Conservation (phyloP, 148 eudicot genomes). For the Vaccinium macrocarpon region DNA sequence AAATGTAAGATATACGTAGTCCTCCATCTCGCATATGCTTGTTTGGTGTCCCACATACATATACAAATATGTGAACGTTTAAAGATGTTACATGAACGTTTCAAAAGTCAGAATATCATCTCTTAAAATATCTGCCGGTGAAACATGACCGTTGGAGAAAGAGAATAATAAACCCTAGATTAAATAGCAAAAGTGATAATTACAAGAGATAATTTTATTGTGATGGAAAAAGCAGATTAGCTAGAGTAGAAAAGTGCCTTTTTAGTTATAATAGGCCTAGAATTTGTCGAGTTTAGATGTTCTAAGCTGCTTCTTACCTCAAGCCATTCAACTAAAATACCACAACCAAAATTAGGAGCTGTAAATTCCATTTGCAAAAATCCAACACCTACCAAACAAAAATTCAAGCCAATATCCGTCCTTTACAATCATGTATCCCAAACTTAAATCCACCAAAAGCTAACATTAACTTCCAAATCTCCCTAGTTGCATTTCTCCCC, state of each 20-base stretch:
- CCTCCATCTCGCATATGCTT: too few species aligned
- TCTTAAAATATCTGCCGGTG: background rate
- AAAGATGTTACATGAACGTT: background rate
- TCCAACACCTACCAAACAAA: background rate
- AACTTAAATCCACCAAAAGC: background rate
- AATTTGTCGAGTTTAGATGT: background rate
- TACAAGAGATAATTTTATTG: background rate
- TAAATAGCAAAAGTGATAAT: background rate
- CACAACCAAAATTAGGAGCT: background rate
- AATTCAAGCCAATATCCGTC: background rate
- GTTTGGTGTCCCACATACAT: too few species aligned
- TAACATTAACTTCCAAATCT: background rate
- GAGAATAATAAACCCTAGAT: background rate
- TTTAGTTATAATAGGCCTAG: background rate
- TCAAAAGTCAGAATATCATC: background rate
- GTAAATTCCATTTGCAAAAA: background rate
- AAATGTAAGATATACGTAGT: too few species aligned
- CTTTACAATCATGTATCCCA: constrained; percentile 1
- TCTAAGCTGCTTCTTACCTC: background rate
- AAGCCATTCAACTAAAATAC: background rate
- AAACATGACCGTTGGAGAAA: background rate
- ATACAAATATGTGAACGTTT: background rate
- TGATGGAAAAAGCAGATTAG: background rate
- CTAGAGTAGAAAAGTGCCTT: background rate
- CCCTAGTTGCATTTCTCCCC: background rate